Evolutionary conservation across 495 filamentous ascomycete species (phyloP), one percentile per base, ranked within the genome.

Genomic region (Penicillium bovifimosum): DNA sequence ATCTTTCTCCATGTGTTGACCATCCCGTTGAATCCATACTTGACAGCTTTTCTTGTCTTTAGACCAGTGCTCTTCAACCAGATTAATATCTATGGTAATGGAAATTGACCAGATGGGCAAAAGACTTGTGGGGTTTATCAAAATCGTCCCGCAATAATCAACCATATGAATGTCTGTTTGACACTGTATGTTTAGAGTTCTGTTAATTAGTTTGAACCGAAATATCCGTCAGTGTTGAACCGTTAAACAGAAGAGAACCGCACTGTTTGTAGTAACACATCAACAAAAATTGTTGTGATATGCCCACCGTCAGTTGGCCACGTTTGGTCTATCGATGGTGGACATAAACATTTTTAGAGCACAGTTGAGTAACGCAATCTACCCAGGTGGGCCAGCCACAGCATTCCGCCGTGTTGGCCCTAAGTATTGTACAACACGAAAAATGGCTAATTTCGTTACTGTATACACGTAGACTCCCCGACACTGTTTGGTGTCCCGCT

Each of bases 401-500:
- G 13, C 33, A 35, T 35, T 14, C 9, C 33, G 33, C 33, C 13
- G 33, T 35, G 33, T 35, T 35, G 33, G 33, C 33, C 33, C 33
- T 35, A 35, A 35, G 33, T 35, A 35, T 35, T 35, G 33, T 35
- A 14, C 33, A 35, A 35, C 9, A 35, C 33, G 28, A 35, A 14
- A 38, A 38, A 38, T 16, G 35, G 35, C n/a, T 14, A 38, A 38
- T 16, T 38, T 38, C n/a, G 35, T 17, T 38, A 38, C n/a, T 38
- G n/a, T 13, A 50, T 18, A 34, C 3, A 50, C 36, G 8, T 31
- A 50, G 47, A 50, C 36, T 24, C 33, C n/a, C 9, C 47, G 16
- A 39, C 34, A 38, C 45, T 38, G n/a, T 28, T 41, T 51, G 5
- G 38, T 50, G 47, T 50, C 36, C 35, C 16, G 27, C 47, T 50